These are phyloP conservation scores for Trichosanthes cucumerina DNA, from an alignment of 306 rosid genomes.

Conservation along the genomic window DNA sequence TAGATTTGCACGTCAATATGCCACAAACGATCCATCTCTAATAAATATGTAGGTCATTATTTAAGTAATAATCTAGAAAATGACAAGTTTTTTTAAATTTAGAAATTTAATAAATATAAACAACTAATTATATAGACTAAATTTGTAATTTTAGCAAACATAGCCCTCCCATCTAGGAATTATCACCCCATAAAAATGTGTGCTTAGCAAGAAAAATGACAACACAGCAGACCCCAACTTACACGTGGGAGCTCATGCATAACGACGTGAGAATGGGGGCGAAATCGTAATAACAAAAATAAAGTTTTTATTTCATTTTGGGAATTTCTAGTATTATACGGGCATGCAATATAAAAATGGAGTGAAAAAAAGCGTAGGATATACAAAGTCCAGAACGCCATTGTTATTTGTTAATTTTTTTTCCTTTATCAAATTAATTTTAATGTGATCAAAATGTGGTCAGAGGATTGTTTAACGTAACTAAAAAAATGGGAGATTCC, in stretches of 20 bases:
- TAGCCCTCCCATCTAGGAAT: neutral
- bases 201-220: neutral
- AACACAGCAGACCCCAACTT: neutral
- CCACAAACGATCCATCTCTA: too few relatives aligned
- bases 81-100: too few relatives aligned
- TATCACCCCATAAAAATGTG: slow-evolving; percentile 2
- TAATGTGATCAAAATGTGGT: neutral
- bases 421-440: neutral
- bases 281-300: neutral
- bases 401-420: neutral
- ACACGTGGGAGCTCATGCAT: slow-evolving; percentile 5
- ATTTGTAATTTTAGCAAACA: neutral
- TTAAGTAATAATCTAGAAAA: too few relatives aligned
- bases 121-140: neutral
- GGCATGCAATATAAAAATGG: neutral
- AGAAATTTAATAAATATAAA: neutral
- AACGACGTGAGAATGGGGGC: neutral
- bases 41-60: neutral
- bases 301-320: neutral
- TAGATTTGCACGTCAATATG: too few relatives aligned
- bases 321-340: neutral
- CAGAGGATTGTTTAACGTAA: too few relatives aligned
- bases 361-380: neutral
- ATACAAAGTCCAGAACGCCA: neutral
- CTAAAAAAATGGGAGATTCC: too few relatives aligned